phyloP scores from a whole-genome alignment of 495 filamentous ascomycete species.

The Neurospora sp. region DNA sequence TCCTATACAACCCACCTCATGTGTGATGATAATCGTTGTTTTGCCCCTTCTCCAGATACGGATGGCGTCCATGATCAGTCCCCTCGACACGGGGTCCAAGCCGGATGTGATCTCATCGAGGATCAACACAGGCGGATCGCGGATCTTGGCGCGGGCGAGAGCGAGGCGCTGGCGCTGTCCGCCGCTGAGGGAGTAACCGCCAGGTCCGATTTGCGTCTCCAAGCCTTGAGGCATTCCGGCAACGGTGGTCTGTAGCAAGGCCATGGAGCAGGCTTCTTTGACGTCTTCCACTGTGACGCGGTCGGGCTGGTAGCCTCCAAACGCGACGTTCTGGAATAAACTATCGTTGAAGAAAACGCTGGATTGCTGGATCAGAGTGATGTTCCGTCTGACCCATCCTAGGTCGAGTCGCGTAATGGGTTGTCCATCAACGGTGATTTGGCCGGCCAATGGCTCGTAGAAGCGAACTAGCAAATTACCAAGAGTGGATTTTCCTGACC shows the following conservation, averaged over 20 bases:
- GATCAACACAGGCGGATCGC: conserved; percentile 74
- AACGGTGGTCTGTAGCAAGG: conserved; percentile 66
- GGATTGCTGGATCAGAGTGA: conserved; percentile 77
- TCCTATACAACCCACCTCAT: conserved; percentile 74
- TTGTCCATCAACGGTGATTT: conserved; percentile 59
- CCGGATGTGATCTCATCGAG: conserved; percentile 85
- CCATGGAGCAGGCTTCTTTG: conserved; percentile 48
- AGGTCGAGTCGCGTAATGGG: conserved; percentile 52
- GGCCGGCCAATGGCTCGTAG: conserved; percentile 56
- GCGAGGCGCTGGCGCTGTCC: conserved; percentile 74
- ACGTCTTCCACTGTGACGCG: conserved; percentile 45
- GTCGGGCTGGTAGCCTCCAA: conserved; percentile 48
- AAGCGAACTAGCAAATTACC: conserved; percentile 69
- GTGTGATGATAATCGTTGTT: conserved; percentile 87
- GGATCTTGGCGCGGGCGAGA: conserved; percentile 62
- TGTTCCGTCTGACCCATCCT: conserved; percentile 66
- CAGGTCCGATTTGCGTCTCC: conserved; percentile 60
- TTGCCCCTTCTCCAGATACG: conserved; percentile 64
- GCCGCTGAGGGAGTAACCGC: conserved; percentile 67
- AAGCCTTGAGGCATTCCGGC: conserved; percentile 60
- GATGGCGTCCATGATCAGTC: conserved; percentile 61
- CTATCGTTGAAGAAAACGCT: conserved; percentile 79
- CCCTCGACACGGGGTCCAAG: conserved; percentile 60
- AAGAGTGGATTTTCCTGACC: conserved; percentile 89
- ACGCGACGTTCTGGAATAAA: conserved; percentile 68